Conservation (phyloP, 306 rosid genomes). For the Macrotyloma uniflorum region DNA sequence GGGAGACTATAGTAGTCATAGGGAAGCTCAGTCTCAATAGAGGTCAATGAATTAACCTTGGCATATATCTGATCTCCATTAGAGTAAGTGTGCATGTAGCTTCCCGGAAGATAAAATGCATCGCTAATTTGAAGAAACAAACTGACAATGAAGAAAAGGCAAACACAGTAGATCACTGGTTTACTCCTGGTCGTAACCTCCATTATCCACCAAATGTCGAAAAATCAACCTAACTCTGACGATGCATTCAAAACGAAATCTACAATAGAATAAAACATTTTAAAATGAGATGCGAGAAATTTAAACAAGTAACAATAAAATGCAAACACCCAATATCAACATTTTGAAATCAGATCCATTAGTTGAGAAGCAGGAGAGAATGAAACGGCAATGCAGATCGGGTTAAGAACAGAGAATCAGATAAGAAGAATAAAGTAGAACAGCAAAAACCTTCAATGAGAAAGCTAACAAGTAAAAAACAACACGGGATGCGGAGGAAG, state of each 20-base stretch:
- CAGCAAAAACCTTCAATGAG: not conserved
- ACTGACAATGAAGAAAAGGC: conserved; percentile 41
- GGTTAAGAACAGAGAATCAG: conserved; percentile 20
- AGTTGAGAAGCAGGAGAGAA: conserved; percentile 1
- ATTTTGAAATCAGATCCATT: conserved; percentile 30
- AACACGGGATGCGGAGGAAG: not conserved
- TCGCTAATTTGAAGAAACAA: conserved; percentile 45
- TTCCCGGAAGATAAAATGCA: conserved; percentile 93
- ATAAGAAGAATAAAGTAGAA: not conserved
- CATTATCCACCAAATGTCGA: conserved; percentile 49
- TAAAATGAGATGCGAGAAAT: conserved; percentile 23
- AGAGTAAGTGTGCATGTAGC: conserved; percentile 91
- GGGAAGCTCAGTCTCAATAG: conserved; percentile 96
- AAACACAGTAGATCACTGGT: conserved; percentile 42
- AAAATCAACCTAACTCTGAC: conserved; percentile 31
- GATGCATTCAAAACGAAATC: conserved; percentile 51
- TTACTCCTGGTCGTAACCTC: conserved; percentile 44
- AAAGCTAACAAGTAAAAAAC: not conserved
- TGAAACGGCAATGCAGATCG: not conserved
- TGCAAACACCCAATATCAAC: not conserved
- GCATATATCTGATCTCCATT: conserved; percentile 56
- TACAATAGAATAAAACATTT: conserved; percentile 39
- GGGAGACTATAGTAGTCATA: conserved; percentile 91
- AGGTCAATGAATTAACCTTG: conserved; percentile 91
- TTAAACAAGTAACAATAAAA: not conserved